A percentile compares a stretch with the other conserved stretches of the same genome.
These are phyloP conservation scores for Tylopilus felleus DNA, from an alignment of 768 basidiomycete genomes.

Conservation along the genomic window DNA sequence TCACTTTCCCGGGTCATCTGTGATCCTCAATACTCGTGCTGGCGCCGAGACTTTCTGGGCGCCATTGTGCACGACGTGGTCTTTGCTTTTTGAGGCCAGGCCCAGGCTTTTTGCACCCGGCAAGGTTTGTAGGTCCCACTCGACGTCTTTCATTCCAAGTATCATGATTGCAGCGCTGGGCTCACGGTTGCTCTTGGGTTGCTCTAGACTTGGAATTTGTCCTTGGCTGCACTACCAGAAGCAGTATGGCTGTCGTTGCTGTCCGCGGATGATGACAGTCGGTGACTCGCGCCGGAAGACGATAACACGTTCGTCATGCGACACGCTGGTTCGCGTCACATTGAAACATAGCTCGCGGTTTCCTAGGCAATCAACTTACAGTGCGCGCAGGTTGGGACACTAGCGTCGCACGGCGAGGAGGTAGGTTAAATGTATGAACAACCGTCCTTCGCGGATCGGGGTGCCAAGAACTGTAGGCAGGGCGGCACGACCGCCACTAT, in stretches of 20 bases:
- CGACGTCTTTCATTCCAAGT: background rate
- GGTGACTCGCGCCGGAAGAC: background rate
- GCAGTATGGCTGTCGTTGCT: background rate
- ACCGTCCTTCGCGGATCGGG: background rate
- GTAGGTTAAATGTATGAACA: background rate
- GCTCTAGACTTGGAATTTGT: conserved; percentile 2
- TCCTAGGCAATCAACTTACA: background rate
- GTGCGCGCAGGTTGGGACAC: background rate
- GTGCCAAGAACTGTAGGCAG: conserved; percentile 16
- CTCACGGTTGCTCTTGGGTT: background rate
- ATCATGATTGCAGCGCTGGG: conserved; percentile 2
- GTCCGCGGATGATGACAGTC: conserved; percentile 7
- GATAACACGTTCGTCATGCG: background rate
- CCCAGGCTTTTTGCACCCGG: background rate
- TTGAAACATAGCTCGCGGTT: background rate
- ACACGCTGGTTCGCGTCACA: background rate
- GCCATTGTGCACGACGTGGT: background rate
- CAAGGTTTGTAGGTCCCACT: background rate
- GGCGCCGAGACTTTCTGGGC: conserved; percentile 2
- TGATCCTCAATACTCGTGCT: conserved; percentile 4
- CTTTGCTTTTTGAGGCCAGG: conserved; percentile 1
- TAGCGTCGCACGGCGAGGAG: background rate
- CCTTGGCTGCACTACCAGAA: conserved; percentile 11
- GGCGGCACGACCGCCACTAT: background rate
- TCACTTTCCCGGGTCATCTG: background rate